Percentiles rank a stretch among this genome's conserved stretches.
Conservation (phyloP, 495 filamentous ascomycete genomes). For the Emericellopsis terricola region DNA sequence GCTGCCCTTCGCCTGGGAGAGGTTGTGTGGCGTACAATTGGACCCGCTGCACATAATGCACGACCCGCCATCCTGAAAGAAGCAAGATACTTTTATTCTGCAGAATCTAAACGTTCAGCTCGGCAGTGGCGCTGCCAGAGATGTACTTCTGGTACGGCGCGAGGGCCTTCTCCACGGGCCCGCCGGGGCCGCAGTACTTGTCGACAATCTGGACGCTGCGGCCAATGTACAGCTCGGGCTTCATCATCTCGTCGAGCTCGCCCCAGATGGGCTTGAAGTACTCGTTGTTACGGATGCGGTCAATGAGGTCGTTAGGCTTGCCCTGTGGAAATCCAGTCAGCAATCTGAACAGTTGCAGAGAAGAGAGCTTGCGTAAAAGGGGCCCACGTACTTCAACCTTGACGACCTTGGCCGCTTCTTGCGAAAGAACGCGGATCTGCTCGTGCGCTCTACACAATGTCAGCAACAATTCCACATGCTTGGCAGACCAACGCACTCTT, state of each 20-base stretch:
- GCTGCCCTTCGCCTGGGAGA: too few species aligned
- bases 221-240: constrained; percentile 54
- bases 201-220: constrained; percentile 25
- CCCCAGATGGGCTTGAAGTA: constrained; percentile 73
- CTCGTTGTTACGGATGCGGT: constrained; percentile 50
- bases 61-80: too few species aligned
- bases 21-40: too few species aligned
- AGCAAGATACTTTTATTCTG: too few species aligned
- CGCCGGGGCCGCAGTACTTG: constrained; percentile 18
- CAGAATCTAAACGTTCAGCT: constrained; percentile 14
- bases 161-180: constrained; percentile 11
- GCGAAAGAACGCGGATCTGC: constrained; percentile 74
- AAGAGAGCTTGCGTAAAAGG: neutral
- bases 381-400: constrained; percentile 32
- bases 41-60: too few species aligned
- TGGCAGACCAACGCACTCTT: constrained; percentile 30
- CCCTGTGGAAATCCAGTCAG: too few species aligned
- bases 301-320: constrained; percentile 66
- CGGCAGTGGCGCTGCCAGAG: constrained; percentile 7
- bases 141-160: constrained; percentile 12
- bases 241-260: constrained; percentile 59
- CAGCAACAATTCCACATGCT: too few species aligned
- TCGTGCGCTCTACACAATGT: constrained; percentile 45
- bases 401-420: constrained; percentile 63
- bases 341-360: neutral